Evolutionary conservation across 2,329 filamentous ascomycete genomes (phyloP), one percentile per base, ranked within the genome.

Genomic region (Rhytidhysteron rufulum): DNA sequence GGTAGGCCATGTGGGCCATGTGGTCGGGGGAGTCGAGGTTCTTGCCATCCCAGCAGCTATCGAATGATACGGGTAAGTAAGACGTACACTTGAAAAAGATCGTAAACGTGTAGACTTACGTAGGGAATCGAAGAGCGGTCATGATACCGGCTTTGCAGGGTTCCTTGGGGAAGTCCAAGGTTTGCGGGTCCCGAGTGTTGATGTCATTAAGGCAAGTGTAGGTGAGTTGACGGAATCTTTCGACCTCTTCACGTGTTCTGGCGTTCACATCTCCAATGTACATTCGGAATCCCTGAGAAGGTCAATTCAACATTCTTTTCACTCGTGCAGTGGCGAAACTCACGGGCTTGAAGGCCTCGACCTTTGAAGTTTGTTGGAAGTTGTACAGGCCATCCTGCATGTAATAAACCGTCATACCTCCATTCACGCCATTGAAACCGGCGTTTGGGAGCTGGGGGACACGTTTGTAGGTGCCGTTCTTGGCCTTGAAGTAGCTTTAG

Each of bases 131-230:
- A 40, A 68, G 58, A 27, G 67, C 63, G 1, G 66, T 65, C 65
- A 70, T 70, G 46, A 71, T 69, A 20, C 69, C 68, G 5, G 62
- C 65, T 3, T 50, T 51, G 45, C 70, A 71, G 2, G 59, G 62
- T 39, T 56, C 51, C 0, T 55, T 59, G 4, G 70, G 70, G 48
- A 73, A 64, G 38, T 63, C 51, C 43, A 60, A 57, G 1, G 63
- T 67, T 48, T 70, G 69, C 16, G 65, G 66, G 17, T 53, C 63
- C 25, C 68, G 58, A 3, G 66, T 69, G 40, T 60, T 57, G 34
- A 59, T 51, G 30, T 60, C 58, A 40, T 72, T 55, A 4, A 72
- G 55, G 44, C 69, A 72, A 1, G 69, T 71, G 47, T 69, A 73
- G 3, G 68, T 72, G 25, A 72, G 61, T 49, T 71, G 68, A 8